Evolutionary conservation across 2,329 filamentous ascomycete species (phyloP), one percentile per base, ranked within the genome.

Genomic region (Colletotrichum chlorophyti): DNA sequence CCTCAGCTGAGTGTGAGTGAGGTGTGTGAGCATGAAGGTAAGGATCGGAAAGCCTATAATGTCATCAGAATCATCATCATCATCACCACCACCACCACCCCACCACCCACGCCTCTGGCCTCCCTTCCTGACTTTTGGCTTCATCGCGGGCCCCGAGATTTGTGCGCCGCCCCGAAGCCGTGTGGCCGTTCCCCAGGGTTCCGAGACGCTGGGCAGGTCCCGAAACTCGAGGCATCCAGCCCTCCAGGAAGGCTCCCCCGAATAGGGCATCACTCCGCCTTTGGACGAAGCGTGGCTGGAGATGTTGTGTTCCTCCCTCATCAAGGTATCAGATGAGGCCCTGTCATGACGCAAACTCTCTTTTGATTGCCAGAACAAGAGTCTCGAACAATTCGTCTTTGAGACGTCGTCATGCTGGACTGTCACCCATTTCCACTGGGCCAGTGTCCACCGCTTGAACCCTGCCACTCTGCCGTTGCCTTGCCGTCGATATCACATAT

Each of bases 321-420:
- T 17, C 32, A 11, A 35, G 50, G 54, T n/a, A 50, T 58, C 54
- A 54, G 31, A 48, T 29, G 42, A 31, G 50, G 42, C 29, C 35
- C 50, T 37, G 54, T 42, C 42, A 26, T 54, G 54, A 48, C 32
- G 42, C 54, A 58, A 54, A 54, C 54, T 58, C 50, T 58, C 50
- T 54, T 58, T 38, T 54, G 27, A 48, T 53, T 54, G 19, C 7
- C 35, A 29, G n/a, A n/a, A n/a, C n/a, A n/a, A 17, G 11, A 29
- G 37, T 54, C 42, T 48, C 41, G 9, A 31, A 15, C 34, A 14
- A 15, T n/a, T 9, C 14, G n/a, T 49, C 32, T 15, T 29, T 11
- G 19, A 24, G 23, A n/a, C 15, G 46, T 27, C 9, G 32, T 17
- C 46, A 15, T 14, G n/a, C 34, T 10, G 23, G 12, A 14, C 29